Conservation (phyloP, 2,329 filamentous ascomycete species). For the Penicillium sp. region DNA sequence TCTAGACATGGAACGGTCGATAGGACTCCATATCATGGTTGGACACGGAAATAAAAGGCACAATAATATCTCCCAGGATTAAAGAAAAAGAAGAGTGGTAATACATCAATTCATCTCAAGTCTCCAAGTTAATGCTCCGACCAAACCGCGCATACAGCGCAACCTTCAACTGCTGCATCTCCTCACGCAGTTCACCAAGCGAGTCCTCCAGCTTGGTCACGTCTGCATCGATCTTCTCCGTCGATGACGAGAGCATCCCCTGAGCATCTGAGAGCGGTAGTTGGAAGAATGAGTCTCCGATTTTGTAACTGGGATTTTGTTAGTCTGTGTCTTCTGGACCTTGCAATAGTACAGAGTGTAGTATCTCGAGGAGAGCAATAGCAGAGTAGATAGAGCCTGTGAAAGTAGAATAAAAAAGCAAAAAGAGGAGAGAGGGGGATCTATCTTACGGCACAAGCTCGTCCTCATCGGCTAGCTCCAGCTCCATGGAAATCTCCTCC, state of each 20-base stretch:
- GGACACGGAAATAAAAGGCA: background rate
- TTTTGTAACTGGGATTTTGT: conserved; percentile 69
- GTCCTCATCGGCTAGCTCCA: conserved; percentile 94
- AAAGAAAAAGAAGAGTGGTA: background rate
- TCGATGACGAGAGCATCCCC: conserved; percentile 70
- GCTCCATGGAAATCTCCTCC: conserved; percentile 83
- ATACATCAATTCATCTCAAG: conserved; percentile 47
- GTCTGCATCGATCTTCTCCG: conserved; percentile 70
- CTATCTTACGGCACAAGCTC: conserved; percentile 76
- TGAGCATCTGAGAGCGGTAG: conserved; percentile 80
- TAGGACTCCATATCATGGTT: background rate
- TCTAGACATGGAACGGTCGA: background rate
- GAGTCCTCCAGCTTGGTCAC: conserved; percentile 73
- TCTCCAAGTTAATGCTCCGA: conserved; percentile 93
- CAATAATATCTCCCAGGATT: background rate
- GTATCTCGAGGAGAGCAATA: background rate
- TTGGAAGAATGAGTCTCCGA: conserved; percentile 92
- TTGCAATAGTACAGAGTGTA: background rate
- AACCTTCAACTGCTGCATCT: conserved; percentile 87
- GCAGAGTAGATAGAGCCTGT: no score
- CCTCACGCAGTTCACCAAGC: conserved; percentile 69
- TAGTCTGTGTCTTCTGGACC: background rate
- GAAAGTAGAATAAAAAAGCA: no score
- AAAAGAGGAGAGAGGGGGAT: no score
- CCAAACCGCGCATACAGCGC: conserved; percentile 92